Evolutionary conservation across 2,329 filamentous ascomycete genomes (phyloP).

Genomic region (Rhinocladiella mackenziei): DNA sequence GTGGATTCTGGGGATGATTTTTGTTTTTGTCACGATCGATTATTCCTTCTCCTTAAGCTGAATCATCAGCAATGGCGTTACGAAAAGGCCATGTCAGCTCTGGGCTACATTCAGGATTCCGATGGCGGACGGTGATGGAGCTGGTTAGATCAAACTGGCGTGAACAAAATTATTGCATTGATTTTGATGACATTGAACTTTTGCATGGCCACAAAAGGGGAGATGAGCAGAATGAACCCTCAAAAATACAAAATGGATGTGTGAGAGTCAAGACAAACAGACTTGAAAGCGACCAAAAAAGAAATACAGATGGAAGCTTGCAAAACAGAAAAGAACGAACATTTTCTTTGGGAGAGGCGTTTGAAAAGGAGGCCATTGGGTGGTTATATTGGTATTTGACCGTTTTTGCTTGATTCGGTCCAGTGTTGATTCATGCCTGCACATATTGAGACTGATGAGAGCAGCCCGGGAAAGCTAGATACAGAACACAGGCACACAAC

Average conservation of each 20-base stretch:
- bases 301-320: not conserved
- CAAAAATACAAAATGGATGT: not conserved
- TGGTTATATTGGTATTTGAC: not conserved
- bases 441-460: not conserved
- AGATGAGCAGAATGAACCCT: not conserved
- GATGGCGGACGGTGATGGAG: not conserved
- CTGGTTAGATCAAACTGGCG: not conserved
- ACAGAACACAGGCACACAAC: not conserved
- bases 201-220: not conserved
- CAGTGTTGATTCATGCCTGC: not conserved
- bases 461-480: not conserved
- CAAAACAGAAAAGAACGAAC: not conserved
- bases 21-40: too few species aligned
- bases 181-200: not conserved
- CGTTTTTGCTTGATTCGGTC: not conserved
- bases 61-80: too few species aligned
- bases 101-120: not conserved
- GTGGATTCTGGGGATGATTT: too few species aligned
- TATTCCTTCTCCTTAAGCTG: too few species aligned
- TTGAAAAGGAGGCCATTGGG: not conserved
- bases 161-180: not conserved
- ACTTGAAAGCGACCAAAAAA: not conserved
- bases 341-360: not conserved
- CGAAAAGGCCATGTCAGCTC: too few species aligned
- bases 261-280: not conserved